phyloP scores from a whole-genome alignment of 441 rosid species.

The Gossypium aridum region DNA sequence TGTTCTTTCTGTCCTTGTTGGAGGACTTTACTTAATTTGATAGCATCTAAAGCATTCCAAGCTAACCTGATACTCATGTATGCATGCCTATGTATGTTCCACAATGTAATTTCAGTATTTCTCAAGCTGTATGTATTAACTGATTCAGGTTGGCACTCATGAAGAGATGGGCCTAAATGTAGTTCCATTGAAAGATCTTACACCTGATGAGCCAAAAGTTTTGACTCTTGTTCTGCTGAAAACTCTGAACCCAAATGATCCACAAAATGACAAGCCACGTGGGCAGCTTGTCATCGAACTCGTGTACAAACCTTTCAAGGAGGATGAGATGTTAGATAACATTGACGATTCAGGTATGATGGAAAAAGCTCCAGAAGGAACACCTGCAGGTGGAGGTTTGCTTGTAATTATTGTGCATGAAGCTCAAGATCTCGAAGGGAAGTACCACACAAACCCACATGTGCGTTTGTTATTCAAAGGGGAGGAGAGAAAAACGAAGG shows the following conservation, averaged over 20 bases:
- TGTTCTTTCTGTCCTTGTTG: neutral
- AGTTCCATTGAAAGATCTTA: conserved; percentile 41
- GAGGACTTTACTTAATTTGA: neutral
- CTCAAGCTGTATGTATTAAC: conserved; percentile 5
- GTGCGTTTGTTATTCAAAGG: conserved; percentile 60
- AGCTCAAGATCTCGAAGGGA: conserved; percentile 67
- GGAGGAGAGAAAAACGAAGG: conserved; percentile 63
- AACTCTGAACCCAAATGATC: conserved; percentile 49
- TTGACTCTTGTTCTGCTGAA: conserved; percentile 50
- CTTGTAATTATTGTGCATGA: conserved; percentile 60
- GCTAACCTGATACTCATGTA: neutral
- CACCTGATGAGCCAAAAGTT: conserved; percentile 49
- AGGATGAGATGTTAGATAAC: conserved; percentile 31
- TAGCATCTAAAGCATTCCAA: neutral
- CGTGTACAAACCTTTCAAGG: conserved; percentile 49
- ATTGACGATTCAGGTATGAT: conserved; percentile 32
- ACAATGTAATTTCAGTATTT: conserved; percentile 4
- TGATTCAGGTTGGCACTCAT: conserved; percentile 50
- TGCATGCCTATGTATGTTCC: neutral
- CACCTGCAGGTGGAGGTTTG: conserved; percentile 58
- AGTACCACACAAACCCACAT: conserved; percentile 59
- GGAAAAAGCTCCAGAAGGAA: conserved; percentile 64
- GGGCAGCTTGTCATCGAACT: conserved; percentile 49
- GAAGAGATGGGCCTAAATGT: conserved; percentile 63
- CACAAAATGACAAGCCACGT: conserved; percentile 47